Conservation (phyloP, 768 basidiomycete species). For the Agrocybe praecox region DNA sequence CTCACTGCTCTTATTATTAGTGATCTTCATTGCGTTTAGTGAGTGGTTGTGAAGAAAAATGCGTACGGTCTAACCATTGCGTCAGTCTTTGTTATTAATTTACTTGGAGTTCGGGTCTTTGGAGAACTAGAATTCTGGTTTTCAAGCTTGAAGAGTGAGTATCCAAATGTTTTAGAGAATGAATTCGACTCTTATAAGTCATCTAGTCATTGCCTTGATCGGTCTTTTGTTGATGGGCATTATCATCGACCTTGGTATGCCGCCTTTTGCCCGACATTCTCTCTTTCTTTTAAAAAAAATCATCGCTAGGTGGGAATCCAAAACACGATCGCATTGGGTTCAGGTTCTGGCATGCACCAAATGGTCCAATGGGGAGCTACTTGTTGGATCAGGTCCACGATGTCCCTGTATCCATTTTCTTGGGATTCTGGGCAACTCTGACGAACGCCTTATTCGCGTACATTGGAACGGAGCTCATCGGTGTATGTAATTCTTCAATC, state of each 20-base stretch:
- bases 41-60: slow-evolving; percentile 11
- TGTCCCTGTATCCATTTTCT: slow-evolving; percentile 53
- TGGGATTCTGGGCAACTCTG: slow-evolving; percentile 73
- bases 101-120: slow-evolving; percentile 66
- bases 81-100: slow-evolving; percentile 53
- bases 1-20: slow-evolving; percentile 29
- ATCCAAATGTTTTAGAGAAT: too few species aligned
- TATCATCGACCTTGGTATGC: slow-evolving; percentile 63
- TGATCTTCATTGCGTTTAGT: slow-evolving; percentile 63
- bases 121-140: slow-evolving; percentile 79
- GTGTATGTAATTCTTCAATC: slow-evolving; percentile 42
- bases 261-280: background rate
- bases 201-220: slow-evolving; percentile 44
- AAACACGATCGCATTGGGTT: slow-evolving; percentile 50
- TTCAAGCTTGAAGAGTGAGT: slow-evolving; percentile 65
- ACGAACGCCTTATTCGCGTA: slow-evolving; percentile 76
- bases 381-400: slow-evolving; percentile 50
- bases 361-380: slow-evolving; percentile 62
- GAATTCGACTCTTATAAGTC: too few species aligned
- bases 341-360: slow-evolving; percentile 47
- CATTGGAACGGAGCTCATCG: slow-evolving; percentile 78
- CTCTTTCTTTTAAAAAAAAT: slow-evolving; percentile 33
- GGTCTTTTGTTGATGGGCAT: slow-evolving; percentile 61
- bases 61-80: slow-evolving; percentile 1
- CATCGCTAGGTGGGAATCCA: slow-evolving; percentile 45